Evolutionary conservation across 2,329 filamentous ascomycete species (phyloP), one percentile per base, ranked within the genome.

Genomic region (Pseudogymnoascus destructans): DNA sequence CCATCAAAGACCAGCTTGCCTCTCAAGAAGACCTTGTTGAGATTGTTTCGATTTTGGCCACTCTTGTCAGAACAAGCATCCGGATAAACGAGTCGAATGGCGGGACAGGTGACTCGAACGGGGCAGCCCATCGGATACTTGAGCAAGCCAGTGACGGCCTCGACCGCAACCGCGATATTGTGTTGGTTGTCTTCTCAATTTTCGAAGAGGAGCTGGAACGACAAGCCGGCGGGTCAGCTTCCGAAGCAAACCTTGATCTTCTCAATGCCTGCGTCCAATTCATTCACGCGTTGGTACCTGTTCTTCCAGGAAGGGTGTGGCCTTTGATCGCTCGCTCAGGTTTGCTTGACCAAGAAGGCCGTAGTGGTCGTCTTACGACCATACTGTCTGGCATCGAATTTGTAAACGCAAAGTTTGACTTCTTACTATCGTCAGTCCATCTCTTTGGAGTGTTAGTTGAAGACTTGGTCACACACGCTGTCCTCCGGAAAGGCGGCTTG

Each of bases 281-380:
- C 66, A 74, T 95, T 35, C 80, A 86, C 64, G 82, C 85, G 2
- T 74, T 95, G 15, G 71, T 93, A 23, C 77, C 79, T 8, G 65
- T 86, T n/a, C 81, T 86, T 57, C 92, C 93, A 0, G 87, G 86
- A 59, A 79, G 91, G 60, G 84, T 95, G 5, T 97, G 93, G 91
- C 90, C 92, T 3, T 88, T 92, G 69, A 79, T 98, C 65, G 82
- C 85, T 3, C 83, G 89, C 59, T 95, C 89, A 69, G 82, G 85
- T 62, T 75, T 98, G 15, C 76, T 98, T 49, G 86, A 87, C 64
- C 80, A 84, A 5, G 85, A 89, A 63, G 84, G 87, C 8, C 85
- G 84, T 62, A 84, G 84, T 11, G 88, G 89, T 9, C 84, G 86
- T 61, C 78, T 98, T 61, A 81, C 85, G 36, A 82, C 82, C 55